Conservation (phyloP, 2,329 filamentous ascomycete genomes). For the Aspergillus brasiliensis region DNA sequence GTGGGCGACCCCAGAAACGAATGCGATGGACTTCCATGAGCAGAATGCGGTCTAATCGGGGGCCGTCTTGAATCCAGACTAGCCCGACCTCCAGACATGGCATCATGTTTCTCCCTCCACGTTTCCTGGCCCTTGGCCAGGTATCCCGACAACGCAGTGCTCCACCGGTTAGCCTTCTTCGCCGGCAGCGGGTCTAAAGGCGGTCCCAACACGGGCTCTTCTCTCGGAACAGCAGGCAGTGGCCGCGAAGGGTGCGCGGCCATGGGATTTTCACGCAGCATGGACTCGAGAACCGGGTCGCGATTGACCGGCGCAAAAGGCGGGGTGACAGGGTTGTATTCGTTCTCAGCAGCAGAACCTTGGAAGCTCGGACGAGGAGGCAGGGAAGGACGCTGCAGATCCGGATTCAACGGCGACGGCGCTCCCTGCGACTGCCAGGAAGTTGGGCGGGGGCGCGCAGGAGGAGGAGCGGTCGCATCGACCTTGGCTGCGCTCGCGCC, state of each 20-base stretch:
- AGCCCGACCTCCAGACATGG: slow-evolving; percentile 22
- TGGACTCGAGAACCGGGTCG: slow-evolving; percentile 7
- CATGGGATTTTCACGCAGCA: background rate
- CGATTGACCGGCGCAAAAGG: slow-evolving; percentile 2
- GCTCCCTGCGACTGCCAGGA: slow-evolving; percentile 22
- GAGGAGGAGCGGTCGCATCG: slow-evolving; percentile 15
- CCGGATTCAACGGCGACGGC: background rate
- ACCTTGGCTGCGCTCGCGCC: slow-evolving; percentile 15
- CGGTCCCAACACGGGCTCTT: slow-evolving; percentile 21
- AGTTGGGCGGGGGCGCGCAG: slow-evolving; percentile 13
- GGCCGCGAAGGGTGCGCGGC: slow-evolving; percentile 21
- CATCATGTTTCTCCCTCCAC: slow-evolving; percentile 29
- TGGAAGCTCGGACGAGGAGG: slow-evolving; percentile 17
- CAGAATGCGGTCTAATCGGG: slow-evolving; percentile 26
- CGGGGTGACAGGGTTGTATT: slow-evolving; percentile 1
- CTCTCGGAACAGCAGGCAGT: slow-evolving; percentile 31
- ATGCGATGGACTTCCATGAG: slow-evolving; percentile 22
- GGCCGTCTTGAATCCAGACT: slow-evolving; percentile 35
- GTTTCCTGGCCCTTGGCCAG: slow-evolving; percentile 22
- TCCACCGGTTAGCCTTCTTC: slow-evolving; percentile 33
- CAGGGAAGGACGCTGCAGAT: slow-evolving; percentile 18
- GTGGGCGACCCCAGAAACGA: slow-evolving; percentile 20
- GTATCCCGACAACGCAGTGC: slow-evolving; percentile 30
- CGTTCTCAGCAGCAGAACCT: background rate
- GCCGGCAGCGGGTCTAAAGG: slow-evolving; percentile 11